These are phyloP conservation scores for Sarocladiaceae sp. DNA, from an alignment of 2,329 filamentous ascomycete genomes.

Conservation along the genomic window DNA sequence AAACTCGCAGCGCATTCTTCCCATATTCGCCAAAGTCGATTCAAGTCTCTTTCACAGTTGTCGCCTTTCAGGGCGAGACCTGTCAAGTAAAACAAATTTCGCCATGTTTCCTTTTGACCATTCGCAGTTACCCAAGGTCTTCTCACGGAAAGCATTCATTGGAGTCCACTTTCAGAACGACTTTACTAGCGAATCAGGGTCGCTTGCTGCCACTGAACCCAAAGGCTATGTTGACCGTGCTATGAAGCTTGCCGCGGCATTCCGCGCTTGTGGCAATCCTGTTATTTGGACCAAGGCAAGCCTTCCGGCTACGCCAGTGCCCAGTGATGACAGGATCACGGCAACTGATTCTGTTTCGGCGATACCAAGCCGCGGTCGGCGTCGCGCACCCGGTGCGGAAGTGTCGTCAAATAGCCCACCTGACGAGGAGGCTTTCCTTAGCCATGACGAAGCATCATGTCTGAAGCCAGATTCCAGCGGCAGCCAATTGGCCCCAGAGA, in stretches of 20 bases:
- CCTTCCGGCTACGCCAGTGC: slow-evolving; percentile 20
- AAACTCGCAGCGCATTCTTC: not conserved
- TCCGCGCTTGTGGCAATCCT: slow-evolving; percentile 62
- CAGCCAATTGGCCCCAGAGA: slow-evolving; percentile 36
- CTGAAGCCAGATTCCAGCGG: slow-evolving; percentile 42
- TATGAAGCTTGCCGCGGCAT: slow-evolving; percentile 61
- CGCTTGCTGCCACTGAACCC: slow-evolving; percentile 61
- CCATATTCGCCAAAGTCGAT: not conserved
- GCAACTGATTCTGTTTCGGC: slow-evolving; percentile 27
- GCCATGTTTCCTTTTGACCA: slow-evolving; percentile 55
- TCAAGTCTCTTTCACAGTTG: not conserved
- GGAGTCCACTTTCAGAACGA: slow-evolving; percentile 89
- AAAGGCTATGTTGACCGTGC: slow-evolving; percentile 65
- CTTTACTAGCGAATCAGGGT: slow-evolving; percentile 67
- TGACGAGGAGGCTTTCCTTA: slow-evolving; percentile 43
- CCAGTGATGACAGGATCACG: slow-evolving; percentile 49
- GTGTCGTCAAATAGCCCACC: slow-evolving; percentile 7
- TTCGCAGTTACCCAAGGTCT: slow-evolving; percentile 50
- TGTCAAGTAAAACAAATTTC: not conserved
- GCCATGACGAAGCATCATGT: slow-evolving; percentile 34
- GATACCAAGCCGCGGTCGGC: slow-evolving; percentile 12
- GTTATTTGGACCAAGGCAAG: slow-evolving; percentile 67
- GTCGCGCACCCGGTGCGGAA: not conserved
- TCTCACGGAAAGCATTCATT: slow-evolving; percentile 66
- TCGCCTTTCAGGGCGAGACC: not conserved